Evolutionary conservation across 441 rosid species (phyloP).

Genomic region (Aleurites moluccanus): DNA sequence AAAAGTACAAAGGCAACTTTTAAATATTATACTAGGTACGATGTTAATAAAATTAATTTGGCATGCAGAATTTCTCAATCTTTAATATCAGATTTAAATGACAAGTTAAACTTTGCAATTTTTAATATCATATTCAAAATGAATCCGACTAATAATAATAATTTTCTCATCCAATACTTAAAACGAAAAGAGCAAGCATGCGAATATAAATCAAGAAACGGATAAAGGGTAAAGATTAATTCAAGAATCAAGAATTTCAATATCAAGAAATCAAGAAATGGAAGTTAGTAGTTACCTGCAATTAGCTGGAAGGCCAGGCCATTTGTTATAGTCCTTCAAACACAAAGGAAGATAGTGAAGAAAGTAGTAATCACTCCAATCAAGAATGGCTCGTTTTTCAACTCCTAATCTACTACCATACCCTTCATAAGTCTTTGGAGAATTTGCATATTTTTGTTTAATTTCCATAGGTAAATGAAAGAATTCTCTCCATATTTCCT

Average conservation of each 20-base stretch:
- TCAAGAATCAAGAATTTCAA: neutral
- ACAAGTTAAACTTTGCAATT: neutral
- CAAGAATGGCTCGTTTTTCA: conserved; percentile 78
- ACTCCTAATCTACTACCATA: conserved; percentile 83
- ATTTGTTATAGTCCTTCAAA: conserved; percentile 61
- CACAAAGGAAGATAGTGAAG: conserved; percentile 66
- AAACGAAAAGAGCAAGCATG: too few species aligned
- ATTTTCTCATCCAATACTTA: too few species aligned
- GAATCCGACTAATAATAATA: too few species aligned
- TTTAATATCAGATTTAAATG: too few species aligned
- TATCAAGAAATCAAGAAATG: neutral
- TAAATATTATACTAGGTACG: conserved; percentile 7
- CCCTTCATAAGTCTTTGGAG: conserved; percentile 79
- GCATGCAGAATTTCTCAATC: too few species aligned
- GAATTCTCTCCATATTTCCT: conserved; percentile 66
- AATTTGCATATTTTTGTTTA: conserved; percentile 59
- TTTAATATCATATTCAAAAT: too few species aligned
- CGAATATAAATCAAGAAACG: too few species aligned
- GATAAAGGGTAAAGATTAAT: too few species aligned
- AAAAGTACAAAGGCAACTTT: neutral
- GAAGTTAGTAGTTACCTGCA: conserved; percentile 44
- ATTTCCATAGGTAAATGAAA: conserved; percentile 61
- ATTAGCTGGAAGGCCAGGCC: conserved; percentile 59
- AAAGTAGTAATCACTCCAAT: conserved; percentile 85
- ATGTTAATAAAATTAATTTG: neutral